phyloP scores from a whole-genome alignment of 2,329 filamentous ascomycete species.

The Cryphonectria naterciae region DNA sequence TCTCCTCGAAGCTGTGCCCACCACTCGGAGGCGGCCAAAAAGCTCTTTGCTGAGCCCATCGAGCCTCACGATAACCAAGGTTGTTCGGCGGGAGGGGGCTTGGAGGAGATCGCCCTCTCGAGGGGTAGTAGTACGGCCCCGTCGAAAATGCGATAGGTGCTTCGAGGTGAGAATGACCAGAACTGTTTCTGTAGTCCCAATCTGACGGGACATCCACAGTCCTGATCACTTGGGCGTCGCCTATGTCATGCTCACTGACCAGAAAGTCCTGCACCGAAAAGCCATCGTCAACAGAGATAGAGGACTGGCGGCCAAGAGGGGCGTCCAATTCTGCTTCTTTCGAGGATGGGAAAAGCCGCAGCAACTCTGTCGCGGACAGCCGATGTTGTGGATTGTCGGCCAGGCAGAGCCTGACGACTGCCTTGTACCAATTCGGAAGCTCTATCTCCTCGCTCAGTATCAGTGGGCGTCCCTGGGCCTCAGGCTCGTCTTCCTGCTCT shows the following conservation, averaged over 20 bases:
- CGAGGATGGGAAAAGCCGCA: constrained; percentile 66
- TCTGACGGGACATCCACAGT: constrained; percentile 48
- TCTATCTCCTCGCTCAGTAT: constrained; percentile 59
- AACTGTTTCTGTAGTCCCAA: constrained; percentile 45
- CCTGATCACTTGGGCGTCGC: constrained; percentile 43
- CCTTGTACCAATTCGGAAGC: constrained; percentile 79
- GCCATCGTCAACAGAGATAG: constrained; percentile 47
- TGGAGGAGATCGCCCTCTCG: constrained; percentile 58
- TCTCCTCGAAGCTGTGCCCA: constrained; percentile 25
- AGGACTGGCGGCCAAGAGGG: constrained; percentile 36
- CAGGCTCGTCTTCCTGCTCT: constrained; percentile 86
- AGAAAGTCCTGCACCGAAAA: constrained; percentile 45
- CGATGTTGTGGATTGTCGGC: constrained; percentile 73
- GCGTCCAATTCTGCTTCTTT: constrained; percentile 35
- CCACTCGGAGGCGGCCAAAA: constrained; percentile 30
- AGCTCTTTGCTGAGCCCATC: constrained; percentile 36
- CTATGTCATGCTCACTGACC: constrained; percentile 41
- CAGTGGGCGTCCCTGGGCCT: constrained; percentile 74
- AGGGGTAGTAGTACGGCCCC: constrained; percentile 51
- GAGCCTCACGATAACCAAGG: constrained; percentile 42
- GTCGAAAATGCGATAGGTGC: constrained; percentile 41
- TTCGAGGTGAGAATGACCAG: constrained; percentile 44
- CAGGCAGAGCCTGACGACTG: constrained; percentile 77
- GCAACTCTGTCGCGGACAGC: constrained; percentile 72
- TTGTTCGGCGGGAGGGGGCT: constrained; percentile 54